Evolutionary conservation across 2,329 filamentous ascomycete genomes (phyloP).

Genomic region (Colletotrichum tabaci): DNA sequence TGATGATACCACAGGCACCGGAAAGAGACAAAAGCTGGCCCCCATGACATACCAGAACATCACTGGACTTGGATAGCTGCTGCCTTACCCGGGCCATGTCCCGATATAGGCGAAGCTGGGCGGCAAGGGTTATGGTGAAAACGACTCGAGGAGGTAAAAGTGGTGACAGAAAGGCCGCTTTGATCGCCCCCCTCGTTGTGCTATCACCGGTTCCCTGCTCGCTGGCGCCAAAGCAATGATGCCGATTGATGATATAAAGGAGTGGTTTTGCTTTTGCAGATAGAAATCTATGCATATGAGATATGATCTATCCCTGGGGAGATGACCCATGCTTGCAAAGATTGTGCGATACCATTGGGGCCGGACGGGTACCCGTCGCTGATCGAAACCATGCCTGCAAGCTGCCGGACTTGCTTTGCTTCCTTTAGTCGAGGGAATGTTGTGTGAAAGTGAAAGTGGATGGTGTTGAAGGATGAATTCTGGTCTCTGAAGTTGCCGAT

Average conservation of each 20-base stretch:
- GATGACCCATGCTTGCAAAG: not conserved
- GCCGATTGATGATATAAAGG: conserved; percentile 32
- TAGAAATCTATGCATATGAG: conserved; percentile 34
- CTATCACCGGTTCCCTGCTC: not conserved
- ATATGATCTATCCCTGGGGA: not conserved
- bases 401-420: too few relatives aligned
- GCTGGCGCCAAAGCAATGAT: conserved; percentile 23
- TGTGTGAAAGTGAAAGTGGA: too few relatives aligned
- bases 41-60: conserved; percentile 4
- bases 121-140: not conserved
- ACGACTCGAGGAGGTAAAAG: not conserved
- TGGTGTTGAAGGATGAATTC: not conserved
- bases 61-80: conserved; percentile 26
- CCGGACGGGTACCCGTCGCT: too few relatives aligned
- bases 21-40: not conserved
- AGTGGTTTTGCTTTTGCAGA: conserved; percentile 27
- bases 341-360: not conserved
- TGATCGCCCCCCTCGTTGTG: not conserved
- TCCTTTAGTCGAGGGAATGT: too few relatives aligned
- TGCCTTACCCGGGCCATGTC: conserved; percentile 18
- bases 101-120: conserved; percentile 1
- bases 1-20: conserved; percentile 41
- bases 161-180: conserved; percentile 7
- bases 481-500: not conserved
- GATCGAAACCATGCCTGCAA: too few relatives aligned